Evolutionary conservation across 2,329 filamentous ascomycete species (phyloP), one percentile per base, ranked within the genome.

Genomic region (Colletotrichum incanum): DNA sequence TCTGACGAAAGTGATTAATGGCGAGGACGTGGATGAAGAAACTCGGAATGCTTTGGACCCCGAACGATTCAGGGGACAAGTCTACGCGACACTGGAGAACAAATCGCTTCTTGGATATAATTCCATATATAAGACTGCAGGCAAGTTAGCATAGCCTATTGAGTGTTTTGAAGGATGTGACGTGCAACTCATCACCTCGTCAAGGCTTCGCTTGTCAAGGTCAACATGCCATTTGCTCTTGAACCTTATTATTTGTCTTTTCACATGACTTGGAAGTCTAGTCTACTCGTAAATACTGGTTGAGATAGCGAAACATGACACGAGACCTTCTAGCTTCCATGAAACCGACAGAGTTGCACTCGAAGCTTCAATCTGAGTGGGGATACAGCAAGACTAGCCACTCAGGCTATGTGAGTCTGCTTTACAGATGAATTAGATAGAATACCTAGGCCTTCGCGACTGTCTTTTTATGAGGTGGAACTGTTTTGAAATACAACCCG

Each of bases 41-140:
- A 31, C 23, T 14, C 50, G 26, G 12, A 31, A 8, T 23, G 66
- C 60, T 28, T 23, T 69, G 8, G n/a, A 52, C 23, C 66, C 66
- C 3, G 66, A 69, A 26, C 50, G 66, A 1, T 69, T 69, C 31
- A 50, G 14, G 18, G 66, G 66, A 8, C 41, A 37, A n/a, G 31
- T 41, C 12, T 39, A 65, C 23, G 28, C 52, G 8, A 11, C 11
- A 2, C 16, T 69, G 66, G 66, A 69, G 28, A 23, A 58, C 23
- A n/a, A 26, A 26, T 64, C 59, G 4, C 60, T 69, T n/a, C 11
- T 18, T 11, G 52, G 66, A 11, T 69, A 69, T 11, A 69, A 69
- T 12, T 54, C 52, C 8, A 69, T 69, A 20, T 69, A 69, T 31
- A 64, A 63, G 41, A 69, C 66, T 54, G 49, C 34, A 28, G 23